Conservation (phyloP, 2,329 filamentous ascomycete species). For the Diaporthe sp. region DNA sequence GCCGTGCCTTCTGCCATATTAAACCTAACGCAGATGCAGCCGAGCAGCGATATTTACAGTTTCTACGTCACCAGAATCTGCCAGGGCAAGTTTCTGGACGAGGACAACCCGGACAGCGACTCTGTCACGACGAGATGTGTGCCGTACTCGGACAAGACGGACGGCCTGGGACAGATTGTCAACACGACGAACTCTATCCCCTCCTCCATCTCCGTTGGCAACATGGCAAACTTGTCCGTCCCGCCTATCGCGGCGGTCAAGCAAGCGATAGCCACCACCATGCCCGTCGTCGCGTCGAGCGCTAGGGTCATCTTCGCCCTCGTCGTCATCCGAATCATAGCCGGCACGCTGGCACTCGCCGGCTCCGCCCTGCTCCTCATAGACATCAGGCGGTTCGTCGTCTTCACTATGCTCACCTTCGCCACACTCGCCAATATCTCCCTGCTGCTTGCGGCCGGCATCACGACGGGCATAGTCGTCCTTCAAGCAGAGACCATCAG, state of each 20-base stretch:
- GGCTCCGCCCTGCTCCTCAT: neutral
- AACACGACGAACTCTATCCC: neutral
- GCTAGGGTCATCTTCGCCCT: neutral
- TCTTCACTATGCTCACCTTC: slow-evolving; percentile 3
- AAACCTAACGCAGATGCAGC: neutral
- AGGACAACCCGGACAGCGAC: neutral
- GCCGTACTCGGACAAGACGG: neutral
- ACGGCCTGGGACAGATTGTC: neutral
- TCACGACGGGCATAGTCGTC: neutral
- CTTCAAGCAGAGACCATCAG: neutral
- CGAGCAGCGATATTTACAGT: neutral
- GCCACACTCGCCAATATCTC: neutral
- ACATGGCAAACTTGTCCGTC: neutral
- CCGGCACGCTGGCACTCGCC: neutral
- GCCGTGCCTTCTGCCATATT: neutral
- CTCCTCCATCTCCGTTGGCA: neutral
- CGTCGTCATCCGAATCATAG: neutral
- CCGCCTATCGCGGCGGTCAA: neutral
- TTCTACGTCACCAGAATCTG: neutral
- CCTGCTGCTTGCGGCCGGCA: neutral
- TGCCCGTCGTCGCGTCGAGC: neutral
- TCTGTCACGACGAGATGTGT: slow-evolving; percentile 2
- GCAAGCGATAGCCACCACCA: neutral
- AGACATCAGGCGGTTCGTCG: neutral
- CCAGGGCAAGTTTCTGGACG: neutral